Evolutionary conservation across 2,329 filamentous ascomycete genomes (phyloP), one percentile per base, ranked within the genome.

Genomic region (Grosmannia clavigera): DNA sequence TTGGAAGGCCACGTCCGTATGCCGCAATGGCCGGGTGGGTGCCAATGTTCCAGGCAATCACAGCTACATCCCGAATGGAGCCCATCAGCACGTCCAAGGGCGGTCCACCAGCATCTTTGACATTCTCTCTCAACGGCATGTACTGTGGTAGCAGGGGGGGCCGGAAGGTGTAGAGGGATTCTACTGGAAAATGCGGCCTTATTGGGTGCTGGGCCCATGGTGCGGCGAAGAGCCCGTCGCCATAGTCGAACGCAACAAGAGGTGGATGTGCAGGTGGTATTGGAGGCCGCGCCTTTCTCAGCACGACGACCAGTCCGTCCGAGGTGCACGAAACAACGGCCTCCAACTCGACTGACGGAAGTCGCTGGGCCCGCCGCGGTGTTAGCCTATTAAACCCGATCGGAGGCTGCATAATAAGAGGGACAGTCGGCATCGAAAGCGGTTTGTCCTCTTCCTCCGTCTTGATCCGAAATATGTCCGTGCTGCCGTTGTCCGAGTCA

Each of bases 301-400:
- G 75, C 57, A 92, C 85, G 9, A 95, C 89, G 2, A 95, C 89
- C 0, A 95, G 76, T 0, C 90, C 90, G 70, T 95, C 90, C 0
- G 90, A 95, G 2, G 90, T 90, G 72, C 90, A 95, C 0, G 90
- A 95, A 5, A 95, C 85, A n/a, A 95, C 89, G 2, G 90, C 90
- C 73, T 95, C 90, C 4, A 95, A 75, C 72, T 95, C 89, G 58
- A 90, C 77, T 1, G 78, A 77, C 2, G 72, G 72, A 7, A 74
- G 68, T 0, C 66, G 66, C 33, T 70, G 68, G 16, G 68, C 66
- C 43, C 64, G 66, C 16, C 29, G 25, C 5, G 48, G 58, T 14
- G 22, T 25, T 19, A 46, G 25, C 2, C 19, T 14, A 10, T 25
- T 12, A 22, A 25, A 31, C 29, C 16, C 31, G 11, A 14, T 16